Base-by-base conservation (phyloP, 1,284 basidiomycete genomes). In the Golubevia pallescens region DNA sequence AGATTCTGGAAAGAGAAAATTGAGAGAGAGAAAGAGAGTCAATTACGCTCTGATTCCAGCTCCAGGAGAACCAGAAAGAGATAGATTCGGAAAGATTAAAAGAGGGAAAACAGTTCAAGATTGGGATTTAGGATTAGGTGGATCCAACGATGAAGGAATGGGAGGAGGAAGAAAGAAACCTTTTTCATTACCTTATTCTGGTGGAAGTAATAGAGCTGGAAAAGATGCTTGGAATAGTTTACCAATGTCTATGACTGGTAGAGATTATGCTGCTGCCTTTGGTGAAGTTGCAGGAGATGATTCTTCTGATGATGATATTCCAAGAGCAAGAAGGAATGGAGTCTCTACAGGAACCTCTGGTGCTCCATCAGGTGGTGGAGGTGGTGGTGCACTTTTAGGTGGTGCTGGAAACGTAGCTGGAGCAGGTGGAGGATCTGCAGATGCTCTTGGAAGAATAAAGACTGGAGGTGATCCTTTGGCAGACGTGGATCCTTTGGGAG, bases 41-140 rank as follows among this genome's bases (percentile, higher is more conserved):
- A 80, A 84, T 66, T 84, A 84, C 60, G 73, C 77, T 53, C 67
- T 82, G 32, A 68, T 77, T 1, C 65, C 79, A n/a, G 76, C 81
- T 13, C 80, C 78, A 28, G 55, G 74, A 0, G 68, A 69, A 34
- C 77, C 78, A 13, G 64, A 65, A 34, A 68, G 77, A 52, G 75
- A 82, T 24, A 80, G 78, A 19, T 81, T 81, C 42, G 80, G 80
- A 23, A 32, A 24, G 19, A 32, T 20, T 48, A 61, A 56, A 16
- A 56, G 8, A 59, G 21, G 19, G 8, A 32, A 32, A 38, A 20
- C 4, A 61, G 38, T n/a, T 55, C 28, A 21, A 52, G 60, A 21
- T n/a, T 24, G 19, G 60, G 60, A 28, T 10, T 42, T 24, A 48
- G 48, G 20, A 28, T 28, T 61, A 56, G 60, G 42, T 28, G 68